A percentile compares a stretch with the other conserved stretches of the same genome.
These are phyloP conservation scores for Phallus indusiatus DNA, from an alignment of 768 basidiomycete species.

Conservation along the genomic window DNA sequence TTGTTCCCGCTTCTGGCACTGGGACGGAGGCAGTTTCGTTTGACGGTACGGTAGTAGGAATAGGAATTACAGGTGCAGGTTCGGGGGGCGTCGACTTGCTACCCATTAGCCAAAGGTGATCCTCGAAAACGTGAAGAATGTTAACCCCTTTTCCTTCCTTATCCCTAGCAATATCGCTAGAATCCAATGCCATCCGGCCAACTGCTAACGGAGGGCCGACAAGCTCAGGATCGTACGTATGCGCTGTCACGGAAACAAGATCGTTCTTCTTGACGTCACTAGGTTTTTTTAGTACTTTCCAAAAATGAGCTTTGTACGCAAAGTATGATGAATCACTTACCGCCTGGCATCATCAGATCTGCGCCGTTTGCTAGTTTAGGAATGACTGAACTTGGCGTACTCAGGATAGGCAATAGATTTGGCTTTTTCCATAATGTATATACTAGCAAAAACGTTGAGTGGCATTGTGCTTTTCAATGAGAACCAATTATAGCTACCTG, in stretches of 20 bases:
- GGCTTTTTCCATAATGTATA: constrained; percentile 75
- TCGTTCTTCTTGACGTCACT: constrained; percentile 31
- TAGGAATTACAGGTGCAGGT: background rate
- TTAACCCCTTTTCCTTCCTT: constrained; percentile 73
- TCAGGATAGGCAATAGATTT: constrained; percentile 57
- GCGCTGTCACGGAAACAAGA: constrained; percentile 56
- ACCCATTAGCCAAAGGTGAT: constrained; percentile 66
- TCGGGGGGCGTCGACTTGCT: constrained; percentile 50
- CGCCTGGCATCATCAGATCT: constrained; percentile 84
- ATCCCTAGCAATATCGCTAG: constrained; percentile 35
- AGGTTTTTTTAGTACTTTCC: constrained; percentile 27
- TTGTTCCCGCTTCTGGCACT: constrained; percentile 8
- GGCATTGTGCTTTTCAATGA: background rate
- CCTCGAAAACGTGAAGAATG: constrained; percentile 69
- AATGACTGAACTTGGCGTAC: constrained; percentile 62
- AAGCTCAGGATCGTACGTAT: constrained; percentile 22
- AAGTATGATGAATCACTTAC: constrained; percentile 29
- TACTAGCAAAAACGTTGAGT: constrained; percentile 24
- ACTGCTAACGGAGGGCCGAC: constrained; percentile 62
- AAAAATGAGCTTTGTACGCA: background rate
- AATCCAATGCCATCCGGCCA: constrained; percentile 56
- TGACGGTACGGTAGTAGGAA: constrained; percentile 18
- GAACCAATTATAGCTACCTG: constrained; percentile 27
- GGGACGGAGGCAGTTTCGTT: constrained; percentile 1
- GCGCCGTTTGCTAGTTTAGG: constrained; percentile 69